phyloP scores from a whole-genome alignment of 176 grass and related monocot genomes.

The Aegilops sharonensis region DNA sequence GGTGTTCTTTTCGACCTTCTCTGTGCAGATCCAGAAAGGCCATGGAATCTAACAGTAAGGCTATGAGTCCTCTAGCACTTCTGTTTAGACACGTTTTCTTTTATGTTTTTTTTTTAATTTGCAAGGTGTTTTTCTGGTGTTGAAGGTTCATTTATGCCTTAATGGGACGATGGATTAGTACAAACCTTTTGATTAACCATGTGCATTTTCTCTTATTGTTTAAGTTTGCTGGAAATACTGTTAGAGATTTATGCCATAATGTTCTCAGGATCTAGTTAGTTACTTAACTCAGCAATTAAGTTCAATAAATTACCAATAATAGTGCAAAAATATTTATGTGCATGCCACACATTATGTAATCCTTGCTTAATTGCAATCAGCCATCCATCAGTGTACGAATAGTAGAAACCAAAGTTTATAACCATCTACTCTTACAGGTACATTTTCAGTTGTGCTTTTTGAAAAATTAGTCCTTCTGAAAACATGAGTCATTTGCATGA shows the following conservation, averaged over 20 bases:
- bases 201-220: background rate
- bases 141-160: background rate
- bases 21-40: constrained; percentile 91
- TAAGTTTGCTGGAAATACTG: background rate
- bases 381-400: background rate
- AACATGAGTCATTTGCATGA: background rate
- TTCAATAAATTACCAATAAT: background rate
- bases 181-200: background rate
- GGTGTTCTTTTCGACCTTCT: constrained; percentile 97
- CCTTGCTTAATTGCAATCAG: constrained; percentile 2
- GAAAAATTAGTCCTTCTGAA: background rate
- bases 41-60: constrained; percentile 97
- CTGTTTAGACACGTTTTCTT: background rate
- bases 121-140: background rate
- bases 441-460: background rate
- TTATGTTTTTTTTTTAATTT: background rate
- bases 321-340: background rate
- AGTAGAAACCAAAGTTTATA: background rate
- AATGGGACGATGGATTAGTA: background rate
- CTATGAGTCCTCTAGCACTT: background rate
- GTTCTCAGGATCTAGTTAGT: background rate
- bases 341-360: background rate
- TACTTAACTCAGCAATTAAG: background rate
- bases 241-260: background rate
- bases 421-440: background rate